Evolutionary conservation across 2,329 filamentous ascomycete genomes (phyloP), one percentile per base, ranked within the genome.

Genomic region (Fusarium denticulatum): DNA sequence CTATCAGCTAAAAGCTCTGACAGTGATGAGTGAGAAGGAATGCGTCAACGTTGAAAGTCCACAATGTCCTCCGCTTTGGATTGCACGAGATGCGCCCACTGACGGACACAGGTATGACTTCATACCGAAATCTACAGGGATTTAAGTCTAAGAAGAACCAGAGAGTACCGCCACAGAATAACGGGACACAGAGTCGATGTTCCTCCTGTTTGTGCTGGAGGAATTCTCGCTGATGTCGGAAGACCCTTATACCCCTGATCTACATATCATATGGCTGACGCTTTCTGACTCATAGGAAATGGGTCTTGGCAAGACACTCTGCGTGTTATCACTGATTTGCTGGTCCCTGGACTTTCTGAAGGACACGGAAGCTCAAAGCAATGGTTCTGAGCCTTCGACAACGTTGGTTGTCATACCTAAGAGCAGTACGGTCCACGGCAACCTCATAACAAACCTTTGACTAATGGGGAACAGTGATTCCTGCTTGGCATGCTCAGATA

Each of bases 291-390:
- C 10, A 5, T 3, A 81, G 79, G 80, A 83, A 32, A 82, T 83
- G 81, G 81, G 81, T 0, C 72, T 83, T 3, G 81, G 81, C 0
- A 82, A 83, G 57, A 80, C 80, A 0, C 66, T 82, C 5, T 79
- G 71, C 30, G 71, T 74, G 1, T 28, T 83, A 0, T 75, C 81
- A 18, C 60, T 80, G 2, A 77, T 83, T 18, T 78, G 71, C 32
- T 74, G 58, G 43, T 69, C 72, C 13, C 7, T 81, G 2, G 78
- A 80, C 55, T 42, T 69, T 40, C 43, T 60, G 3, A 67, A 75
- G 60, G 46, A 67, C 30, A 7, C n/a, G 0, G n/a, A 32, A 26
- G 50, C 15, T 3, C 52, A 49, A 8, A 11, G 5, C 1, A 28
- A 36, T 16, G 45, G 79, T 14, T 69, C 81, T 4, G 16, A 4